Base-by-base conservation (phyloP, 2,329 filamentous ascomycete genomes). In the Penicillium glabrum region DNA sequence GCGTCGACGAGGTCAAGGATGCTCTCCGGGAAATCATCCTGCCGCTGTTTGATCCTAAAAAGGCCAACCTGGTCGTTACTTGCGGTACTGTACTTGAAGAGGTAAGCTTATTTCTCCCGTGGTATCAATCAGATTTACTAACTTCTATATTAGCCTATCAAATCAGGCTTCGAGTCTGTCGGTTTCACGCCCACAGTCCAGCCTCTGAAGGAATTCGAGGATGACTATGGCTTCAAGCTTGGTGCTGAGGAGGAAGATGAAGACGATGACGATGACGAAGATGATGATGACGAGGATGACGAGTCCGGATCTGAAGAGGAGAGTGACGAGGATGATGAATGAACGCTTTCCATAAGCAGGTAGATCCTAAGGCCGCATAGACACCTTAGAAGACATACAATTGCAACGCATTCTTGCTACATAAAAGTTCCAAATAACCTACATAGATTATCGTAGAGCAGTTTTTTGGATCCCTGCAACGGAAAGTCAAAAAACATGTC, bases 21-120 rank as follows among this genome's bases (percentile, higher is more conserved):
- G 89, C 86, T 2, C 85, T 99, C 78, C 83, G 79, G 51, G 87
- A 91, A 19, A 82, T 93, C 51, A 82, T 99, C 29, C 71, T 96
- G 65, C 89, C 89, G 0, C 82, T 95, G 35, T 98, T 99, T 72
- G 83, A 86, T 62, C 86, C 93, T 0, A 86, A 87, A 21, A 91
- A 83, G 72, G 88, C 91, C 61, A 96, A 98, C 71, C 79, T 97
- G 51, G 86, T 97, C 3, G 83, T 97, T 51, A 96, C 93, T 8
- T 97, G 93, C 72, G 90, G 91, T 21, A 88, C 89, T 16, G 84
- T 91, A 48, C 89, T 97, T 84, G 82, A 88, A 66, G 90, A 96
- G 81, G 91, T 95, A 78, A 77, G 86, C 81, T 58, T 37, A n/a
- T 19, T 23, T 60, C n/a, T 41, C 19, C 19, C 11, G 19, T 41